phyloP scores from a whole-genome alignment of 2,329 filamentous ascomycete species.

The Colletotrichum navitas region DNA sequence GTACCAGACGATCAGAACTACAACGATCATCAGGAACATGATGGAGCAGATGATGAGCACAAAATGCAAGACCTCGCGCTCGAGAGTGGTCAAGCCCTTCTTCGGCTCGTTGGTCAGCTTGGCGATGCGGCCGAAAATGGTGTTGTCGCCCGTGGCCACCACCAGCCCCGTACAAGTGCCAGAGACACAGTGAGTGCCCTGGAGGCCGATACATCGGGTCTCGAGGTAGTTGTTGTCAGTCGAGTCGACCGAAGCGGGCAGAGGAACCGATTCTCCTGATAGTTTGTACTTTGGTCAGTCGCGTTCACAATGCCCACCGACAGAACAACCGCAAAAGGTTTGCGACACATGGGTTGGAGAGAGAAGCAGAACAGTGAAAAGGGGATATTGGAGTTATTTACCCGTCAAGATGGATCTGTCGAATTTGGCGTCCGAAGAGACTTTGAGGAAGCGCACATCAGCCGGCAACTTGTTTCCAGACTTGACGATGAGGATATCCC shows the following conservation, averaged over 20 bases:
- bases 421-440: slow-evolving; percentile 77
- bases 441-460: slow-evolving; percentile 77
- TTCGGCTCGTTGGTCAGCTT: slow-evolving; percentile 78
- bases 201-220: slow-evolving; percentile 80
- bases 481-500: slow-evolving; percentile 76
- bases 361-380: not conserved
- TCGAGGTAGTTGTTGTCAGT: slow-evolving; percentile 82
- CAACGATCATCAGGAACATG: slow-evolving; percentile 73
- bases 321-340: too few species aligned
- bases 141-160: slow-evolving; percentile 78
- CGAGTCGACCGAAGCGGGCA: slow-evolving; percentile 73
- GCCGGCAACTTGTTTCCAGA: slow-evolving; percentile 81
- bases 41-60: slow-evolving; percentile 77
- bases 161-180: slow-evolving; percentile 76
- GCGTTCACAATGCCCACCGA: too few species aligned
- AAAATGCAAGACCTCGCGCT: slow-evolving; percentile 80
- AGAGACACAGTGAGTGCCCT: slow-evolving; percentile 83
- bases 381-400: slow-evolving; percentile 50
- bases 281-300: slow-evolving; percentile 10
- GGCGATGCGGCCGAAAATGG: slow-evolving; percentile 82
- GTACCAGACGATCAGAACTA: slow-evolving; percentile 76
- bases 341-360: not conserved
- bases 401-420: slow-evolving; percentile 80
- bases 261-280: slow-evolving; percentile 73
- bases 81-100: slow-evolving; percentile 75